These are phyloP conservation scores for Ustilago loliicola DNA, from an alignment of 1,284 basidiomycete species.

Conservation along the genomic window DNA sequence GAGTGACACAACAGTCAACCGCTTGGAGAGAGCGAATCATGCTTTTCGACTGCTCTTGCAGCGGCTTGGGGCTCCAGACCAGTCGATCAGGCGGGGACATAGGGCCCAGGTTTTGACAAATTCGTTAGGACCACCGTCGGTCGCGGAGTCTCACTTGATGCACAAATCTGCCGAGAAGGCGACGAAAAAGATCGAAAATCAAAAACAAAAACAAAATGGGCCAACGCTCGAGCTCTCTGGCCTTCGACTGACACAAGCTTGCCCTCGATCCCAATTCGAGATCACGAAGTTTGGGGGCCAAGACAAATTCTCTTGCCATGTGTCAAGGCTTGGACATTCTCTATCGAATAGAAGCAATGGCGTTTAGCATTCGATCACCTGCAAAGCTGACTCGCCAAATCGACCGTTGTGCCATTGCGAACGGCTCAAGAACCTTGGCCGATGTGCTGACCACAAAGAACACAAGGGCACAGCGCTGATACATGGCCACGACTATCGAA, in stretches of 20 bases:
- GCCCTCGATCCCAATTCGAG: not conserved
- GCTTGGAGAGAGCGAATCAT: not conserved
- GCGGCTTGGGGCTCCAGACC: not conserved
- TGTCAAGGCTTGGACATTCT: not conserved
- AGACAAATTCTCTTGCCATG: not conserved
- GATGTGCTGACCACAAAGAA: not conserved
- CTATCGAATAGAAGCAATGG: not conserved
- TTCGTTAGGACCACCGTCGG: slow-evolving; percentile 22
- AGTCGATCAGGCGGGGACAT: not conserved
- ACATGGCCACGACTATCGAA: too few relatives aligned
- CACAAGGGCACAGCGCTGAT: not conserved
- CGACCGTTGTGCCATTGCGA: not conserved
- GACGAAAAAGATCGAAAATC: slow-evolving; percentile 3
- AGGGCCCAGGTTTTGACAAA: slow-evolving; percentile 4
- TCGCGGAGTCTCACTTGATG: slow-evolving; percentile 16
- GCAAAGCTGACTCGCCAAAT: not conserved
- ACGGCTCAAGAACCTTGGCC: slow-evolving; percentile 4
- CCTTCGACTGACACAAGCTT: not conserved
- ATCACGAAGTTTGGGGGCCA: not conserved
- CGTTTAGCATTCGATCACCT: not conserved
- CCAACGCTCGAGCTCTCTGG: too few relatives aligned
- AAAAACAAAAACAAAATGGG: slow-evolving; percentile 1
- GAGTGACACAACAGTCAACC: slow-evolving; percentile 13
- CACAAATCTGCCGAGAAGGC: slow-evolving; percentile 5
- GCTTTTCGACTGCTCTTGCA: not conserved